A percentile compares a stretch with the other conserved stretches of the same genome.
Conservation (phyloP, 2,329 filamentous ascomycete genomes). For the Verticillium nonalfalfae region DNA sequence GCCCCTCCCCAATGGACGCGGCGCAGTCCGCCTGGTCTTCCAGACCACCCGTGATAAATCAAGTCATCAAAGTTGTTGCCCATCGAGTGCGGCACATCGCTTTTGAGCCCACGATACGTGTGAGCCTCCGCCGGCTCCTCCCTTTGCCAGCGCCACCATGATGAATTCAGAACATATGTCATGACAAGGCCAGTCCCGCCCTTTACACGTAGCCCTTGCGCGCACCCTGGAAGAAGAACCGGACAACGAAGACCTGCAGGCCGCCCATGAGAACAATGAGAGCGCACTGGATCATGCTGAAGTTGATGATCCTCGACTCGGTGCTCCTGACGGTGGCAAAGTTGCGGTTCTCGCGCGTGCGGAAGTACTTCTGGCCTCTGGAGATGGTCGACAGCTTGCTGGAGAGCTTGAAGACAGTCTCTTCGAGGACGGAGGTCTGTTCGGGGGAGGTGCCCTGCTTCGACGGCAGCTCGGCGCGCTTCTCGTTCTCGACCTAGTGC, state of each 20-base stretch:
- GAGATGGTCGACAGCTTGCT: constrained; percentile 90
- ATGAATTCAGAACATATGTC: neutral
- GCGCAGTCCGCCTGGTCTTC: neutral
- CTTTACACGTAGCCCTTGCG: constrained; percentile 61
- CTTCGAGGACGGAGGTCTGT: constrained; percentile 82
- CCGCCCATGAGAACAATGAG: constrained; percentile 95
- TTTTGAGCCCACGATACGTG: neutral
- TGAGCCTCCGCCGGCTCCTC: neutral
- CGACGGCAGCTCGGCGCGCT: constrained; percentile 72
- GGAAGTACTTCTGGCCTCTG: constrained; percentile 98
- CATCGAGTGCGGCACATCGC: neutral
- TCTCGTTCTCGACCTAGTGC: constrained; percentile 80
- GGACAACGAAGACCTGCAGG: constrained; percentile 92
- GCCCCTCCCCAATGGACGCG: neutral
- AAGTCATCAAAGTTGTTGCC: neutral
- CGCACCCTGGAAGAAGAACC: constrained; percentile 95
- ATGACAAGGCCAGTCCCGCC: neutral
- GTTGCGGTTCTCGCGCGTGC: constrained; percentile 96
- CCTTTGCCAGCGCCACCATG: neutral
- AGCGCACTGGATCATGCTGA: constrained; percentile 85
- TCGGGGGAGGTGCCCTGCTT: constrained; percentile 86
- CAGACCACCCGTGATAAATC: neutral
- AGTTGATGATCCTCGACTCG: constrained; percentile 93
- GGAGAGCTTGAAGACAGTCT: constrained; percentile 92
- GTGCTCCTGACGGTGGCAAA: constrained; percentile 97